Base-by-base conservation (phyloP, 2,329 filamentous ascomycete species). In the Fusarium succisae region DNA sequence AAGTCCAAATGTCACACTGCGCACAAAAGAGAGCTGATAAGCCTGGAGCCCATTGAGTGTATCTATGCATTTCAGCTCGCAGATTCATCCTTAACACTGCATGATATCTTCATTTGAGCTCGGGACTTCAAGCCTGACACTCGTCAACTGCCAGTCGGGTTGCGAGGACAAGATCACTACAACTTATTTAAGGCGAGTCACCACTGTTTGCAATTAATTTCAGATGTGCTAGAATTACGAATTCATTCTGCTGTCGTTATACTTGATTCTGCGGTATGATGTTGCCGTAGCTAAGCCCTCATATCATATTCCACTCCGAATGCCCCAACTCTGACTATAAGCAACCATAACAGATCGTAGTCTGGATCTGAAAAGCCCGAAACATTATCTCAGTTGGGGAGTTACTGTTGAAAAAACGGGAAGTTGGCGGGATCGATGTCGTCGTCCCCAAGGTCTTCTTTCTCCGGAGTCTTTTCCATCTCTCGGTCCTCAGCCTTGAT, bases 401-500 rank as follows among this genome's bases (percentile, higher is more conserved):
- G 10, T 41, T 41, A 61, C 53, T 54, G 41, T 38, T 54, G 32
- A 24, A 41, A 74, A 59, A 74, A 74, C 17, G 63, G 71, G 30
- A 69, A 67, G 15, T 47, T 30, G n/a, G 68, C 58, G 14, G 58
- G 48, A 10, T 47, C 58, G 26, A 54, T 43, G 28, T 58, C 67
- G 24, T 69, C 51, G n/a, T 54, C 54, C 6, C 39, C 51, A 4
- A 53, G 20, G n/a, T 45, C 64, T n/a, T 72, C 69, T 50, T 73
- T 70, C 54, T 72, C 66, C 7, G 35, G 71, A 35, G 70, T 76
- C 54, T 51, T 76, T 54, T 77, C 73, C 38, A 72, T 75, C 22
- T 70, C 66, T 8, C 66, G 69, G 22, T 67, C 57, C 61, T 79
- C 76, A 3, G 54, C 38, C 56, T 79, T 78, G 51, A 71, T 35